Percentiles rank a stretch among this genome's conserved stretches.
phyloP scores from a whole-genome alignment of 2,329 filamentous ascomycete genomes.

The Thelonectria discophora region DNA sequence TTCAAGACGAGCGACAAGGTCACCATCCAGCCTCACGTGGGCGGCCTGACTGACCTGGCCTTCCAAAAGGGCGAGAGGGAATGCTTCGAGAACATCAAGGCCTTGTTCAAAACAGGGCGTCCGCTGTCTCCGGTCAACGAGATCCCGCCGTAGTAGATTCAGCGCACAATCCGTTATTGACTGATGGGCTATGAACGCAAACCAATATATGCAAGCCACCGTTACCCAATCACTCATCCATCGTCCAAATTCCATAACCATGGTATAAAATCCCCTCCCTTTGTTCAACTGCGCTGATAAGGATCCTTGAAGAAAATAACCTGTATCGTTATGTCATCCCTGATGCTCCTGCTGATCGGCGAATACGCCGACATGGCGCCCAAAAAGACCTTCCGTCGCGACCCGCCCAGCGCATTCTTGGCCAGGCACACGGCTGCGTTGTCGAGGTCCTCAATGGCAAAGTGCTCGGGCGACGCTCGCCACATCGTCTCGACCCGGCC shows the following conservation, averaged over 20 bases:
- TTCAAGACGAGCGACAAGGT: conserved; percentile 53
- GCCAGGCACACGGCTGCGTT: conserved; percentile 85
- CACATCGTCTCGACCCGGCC: conserved; percentile 37
- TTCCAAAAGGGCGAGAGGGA: conserved; percentile 54
- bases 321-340: conserved; percentile 85
- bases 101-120: conserved; percentile 50
- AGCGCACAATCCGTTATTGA: background rate
- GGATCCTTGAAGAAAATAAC: conserved; percentile 70
- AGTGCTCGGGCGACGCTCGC: conserved; percentile 58
- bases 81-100: conserved; percentile 56
- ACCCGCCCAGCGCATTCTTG: conserved; percentile 82
- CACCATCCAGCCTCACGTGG: conserved; percentile 56
- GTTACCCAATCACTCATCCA: background rate
- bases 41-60: conserved; percentile 54
- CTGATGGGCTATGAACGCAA: too few species aligned
- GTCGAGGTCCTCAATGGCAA: conserved; percentile 76
- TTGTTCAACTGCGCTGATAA: conserved; percentile 77
- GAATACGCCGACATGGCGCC: conserved; percentile 76
- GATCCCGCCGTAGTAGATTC: conserved; percentile 1
- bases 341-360: conserved; percentile 69
- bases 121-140: conserved; percentile 51
- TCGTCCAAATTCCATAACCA: background rate
- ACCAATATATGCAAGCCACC: background rate
- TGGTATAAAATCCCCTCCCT: background rate
- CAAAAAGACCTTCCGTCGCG: conserved; percentile 76